These are phyloP conservation scores for Mycena venus DNA, from an alignment of 768 basidiomycete species.

Conservation along the genomic window DNA sequence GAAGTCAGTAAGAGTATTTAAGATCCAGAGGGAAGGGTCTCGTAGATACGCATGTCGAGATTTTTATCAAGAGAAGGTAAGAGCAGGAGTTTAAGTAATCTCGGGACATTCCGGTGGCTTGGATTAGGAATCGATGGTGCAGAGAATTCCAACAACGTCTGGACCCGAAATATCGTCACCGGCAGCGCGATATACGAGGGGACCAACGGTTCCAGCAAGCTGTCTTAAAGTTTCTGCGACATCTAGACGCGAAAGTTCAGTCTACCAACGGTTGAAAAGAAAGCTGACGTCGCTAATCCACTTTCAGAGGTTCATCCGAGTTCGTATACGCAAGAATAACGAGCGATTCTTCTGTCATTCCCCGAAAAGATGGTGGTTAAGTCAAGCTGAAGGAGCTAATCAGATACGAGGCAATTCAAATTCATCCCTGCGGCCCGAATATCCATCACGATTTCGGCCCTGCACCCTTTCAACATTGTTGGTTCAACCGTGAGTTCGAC, in stretches of 20 bases:
- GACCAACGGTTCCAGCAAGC: not conserved
- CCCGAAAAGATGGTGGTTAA: not conserved
- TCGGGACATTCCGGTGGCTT: not conserved
- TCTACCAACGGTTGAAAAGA: not conserved
- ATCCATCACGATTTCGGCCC: not conserved
- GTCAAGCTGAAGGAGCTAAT: not conserved
- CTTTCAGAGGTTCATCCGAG: not conserved
- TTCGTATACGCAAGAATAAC: not conserved
- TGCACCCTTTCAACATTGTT: not conserved
- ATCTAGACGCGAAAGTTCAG: not conserved
- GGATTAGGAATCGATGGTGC: not conserved
- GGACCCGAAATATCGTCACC: not conserved
- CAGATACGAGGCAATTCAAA: not conserved
- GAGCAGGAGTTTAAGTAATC: slow-evolving; percentile 1
- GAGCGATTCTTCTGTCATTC: not conserved
- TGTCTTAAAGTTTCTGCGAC: not conserved
- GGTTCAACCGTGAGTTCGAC: not conserved
- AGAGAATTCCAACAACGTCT: not conserved
- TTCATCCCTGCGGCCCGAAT: not conserved
- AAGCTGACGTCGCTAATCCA: slow-evolving; percentile 16
- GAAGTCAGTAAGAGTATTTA: slow-evolving; percentile 10
- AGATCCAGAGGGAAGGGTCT: slow-evolving; percentile 4
- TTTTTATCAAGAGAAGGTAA: not conserved
- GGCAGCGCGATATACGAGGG: slow-evolving; percentile 3
- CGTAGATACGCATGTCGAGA: slow-evolving; percentile 38